phyloP scores from a whole-genome alignment of 1,284 basidiomycete genomes.

The Rhodotorula sp. region DNA sequence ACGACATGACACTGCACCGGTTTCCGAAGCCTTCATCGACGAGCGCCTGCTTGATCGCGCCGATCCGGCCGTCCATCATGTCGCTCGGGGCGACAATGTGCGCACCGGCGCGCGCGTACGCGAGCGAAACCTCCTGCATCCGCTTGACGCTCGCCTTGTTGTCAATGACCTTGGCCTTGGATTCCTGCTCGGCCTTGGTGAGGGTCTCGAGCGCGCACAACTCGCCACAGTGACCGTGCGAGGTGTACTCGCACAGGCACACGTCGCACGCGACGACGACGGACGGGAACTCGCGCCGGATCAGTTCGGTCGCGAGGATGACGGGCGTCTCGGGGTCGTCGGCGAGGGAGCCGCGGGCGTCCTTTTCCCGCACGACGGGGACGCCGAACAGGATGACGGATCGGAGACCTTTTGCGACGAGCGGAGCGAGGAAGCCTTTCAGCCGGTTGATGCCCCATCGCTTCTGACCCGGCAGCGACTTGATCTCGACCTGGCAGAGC shows the following conservation, averaged over 20 bases:
- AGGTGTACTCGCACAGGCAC: constrained; percentile 99
- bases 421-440: constrained; percentile 78
- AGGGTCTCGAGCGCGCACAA: constrained; percentile 41
- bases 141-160: constrained; percentile 72
- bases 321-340: constrained; percentile 90
- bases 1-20: constrained; percentile 89
- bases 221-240: constrained; percentile 90
- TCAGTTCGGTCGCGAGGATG: constrained; percentile 78
- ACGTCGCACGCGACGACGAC: constrained; percentile 91
- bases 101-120: constrained; percentile 89
- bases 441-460: constrained; percentile 93
- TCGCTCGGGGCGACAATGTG: constrained; percentile 98
- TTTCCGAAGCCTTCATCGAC: constrained; percentile 80
- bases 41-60: constrained; percentile 80
- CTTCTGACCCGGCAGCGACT: constrained; percentile 76
- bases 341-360: constrained; percentile 76
- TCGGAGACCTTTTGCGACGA: constrained; percentile 82
- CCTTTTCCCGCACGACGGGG: constrained; percentile 69
- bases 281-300: constrained; percentile 73
- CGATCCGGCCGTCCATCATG: constrained; percentile 93
- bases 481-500: constrained; percentile 58
- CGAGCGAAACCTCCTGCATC: constrained; percentile 86
- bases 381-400: constrained; percentile 98
- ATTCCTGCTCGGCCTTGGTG: constrained; percentile 9
- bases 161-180: constrained; percentile 50